Evolutionary conservation across 2,329 filamentous ascomycete genomes (phyloP).

Genomic region (Aureobasidium sp.): DNA sequence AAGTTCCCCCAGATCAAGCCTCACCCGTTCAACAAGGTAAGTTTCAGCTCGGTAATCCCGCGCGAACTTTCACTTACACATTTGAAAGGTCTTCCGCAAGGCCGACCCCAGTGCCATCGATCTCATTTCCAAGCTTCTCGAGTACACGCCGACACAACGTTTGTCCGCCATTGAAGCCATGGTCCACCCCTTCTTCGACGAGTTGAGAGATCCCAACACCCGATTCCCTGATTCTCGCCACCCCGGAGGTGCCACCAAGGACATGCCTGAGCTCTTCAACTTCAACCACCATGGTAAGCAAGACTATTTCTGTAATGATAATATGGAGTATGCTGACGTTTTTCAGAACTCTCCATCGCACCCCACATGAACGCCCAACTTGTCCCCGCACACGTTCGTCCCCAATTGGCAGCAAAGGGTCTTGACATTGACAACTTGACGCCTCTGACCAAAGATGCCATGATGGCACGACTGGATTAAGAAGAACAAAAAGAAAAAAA

Average conservation of each 20-base stretch:
- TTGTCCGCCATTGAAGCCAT: conserved; percentile 91
- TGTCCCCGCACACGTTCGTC: conserved; percentile 73
- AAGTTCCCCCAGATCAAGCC: conserved; percentile 99
- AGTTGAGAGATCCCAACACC: conserved; percentile 83
- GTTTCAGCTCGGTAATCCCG: neutral
- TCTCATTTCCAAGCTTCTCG: conserved; percentile 82
- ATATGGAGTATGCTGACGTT: conserved; percentile 13
- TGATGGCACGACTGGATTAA: conserved; percentile 93
- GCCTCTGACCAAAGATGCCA: conserved; percentile 84
- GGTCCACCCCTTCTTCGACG: conserved; percentile 98
- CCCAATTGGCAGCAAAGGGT: conserved; percentile 61
- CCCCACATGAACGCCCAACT: conserved; percentile 80
- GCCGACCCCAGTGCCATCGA: conserved; percentile 89
- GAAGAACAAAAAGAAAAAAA: neutral
- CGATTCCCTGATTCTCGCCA: conserved; percentile 91
- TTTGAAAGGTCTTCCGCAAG: conserved; percentile 76
- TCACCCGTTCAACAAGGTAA: conserved; percentile 90
- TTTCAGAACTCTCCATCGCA: conserved; percentile 85
- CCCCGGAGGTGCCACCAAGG: conserved; percentile 66
- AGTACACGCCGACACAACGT: conserved; percentile 96
- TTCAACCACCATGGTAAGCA: conserved; percentile 83
- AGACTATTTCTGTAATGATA: neutral
- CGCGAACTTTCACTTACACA: neutral
- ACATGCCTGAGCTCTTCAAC: conserved; percentile 82
- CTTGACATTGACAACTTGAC: conserved; percentile 92